Evolutionary conservation across 371 early-diverging fungal genomes (phyloP), one percentile per base, ranked within the genome.

Genomic region (Rhizomucor pusillus): DNA sequence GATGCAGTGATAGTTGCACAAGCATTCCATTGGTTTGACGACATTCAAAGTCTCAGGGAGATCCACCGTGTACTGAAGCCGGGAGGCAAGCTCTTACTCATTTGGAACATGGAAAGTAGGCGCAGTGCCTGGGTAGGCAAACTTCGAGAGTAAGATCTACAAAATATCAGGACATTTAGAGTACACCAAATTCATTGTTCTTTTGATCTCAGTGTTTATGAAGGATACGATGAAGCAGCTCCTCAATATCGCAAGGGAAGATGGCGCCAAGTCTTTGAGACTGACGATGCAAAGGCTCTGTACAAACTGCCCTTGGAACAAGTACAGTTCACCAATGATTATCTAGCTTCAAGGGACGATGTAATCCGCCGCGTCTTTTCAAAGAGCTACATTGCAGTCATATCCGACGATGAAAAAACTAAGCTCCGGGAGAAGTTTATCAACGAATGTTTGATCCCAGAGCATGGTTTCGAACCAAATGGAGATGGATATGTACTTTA

Each of bases 11-110:
- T 73, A 13, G 56, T 79, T 14, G 82, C 81, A 12, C 82, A 82
- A 49, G 78, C 80, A 6, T 82, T 81, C 37, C 83, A 82, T 47
- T 82, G 83, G 83, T 82, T 80, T 62, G 78, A 72, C 41, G 68
- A 73, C 46, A 44, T 72, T 6, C 50, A 65, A 24, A 67, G 73
- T 19, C 50, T 82, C 7, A 36, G 43, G 7, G 83, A 82, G 51
- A 64, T 79, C n/a, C 63, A 67, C 33, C 73, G 83, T 34, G 73
- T 81, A 0, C 52, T 82, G 46, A 72, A 76, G 43, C 69, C 73
- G 5, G 61, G 62, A 1, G 83, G 83, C 3, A 23, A 52, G 4
- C 10, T 75, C 9, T 53, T 71, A 1, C 43, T 81, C n/a, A 64
- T 76, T 1, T 81, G 81, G 80, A 80, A 80, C 45, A 63, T 79